Evolutionary conservation across 2,329 filamentous ascomycete genomes (phyloP).

Genomic region (Camptophora hylomeconis): DNA sequence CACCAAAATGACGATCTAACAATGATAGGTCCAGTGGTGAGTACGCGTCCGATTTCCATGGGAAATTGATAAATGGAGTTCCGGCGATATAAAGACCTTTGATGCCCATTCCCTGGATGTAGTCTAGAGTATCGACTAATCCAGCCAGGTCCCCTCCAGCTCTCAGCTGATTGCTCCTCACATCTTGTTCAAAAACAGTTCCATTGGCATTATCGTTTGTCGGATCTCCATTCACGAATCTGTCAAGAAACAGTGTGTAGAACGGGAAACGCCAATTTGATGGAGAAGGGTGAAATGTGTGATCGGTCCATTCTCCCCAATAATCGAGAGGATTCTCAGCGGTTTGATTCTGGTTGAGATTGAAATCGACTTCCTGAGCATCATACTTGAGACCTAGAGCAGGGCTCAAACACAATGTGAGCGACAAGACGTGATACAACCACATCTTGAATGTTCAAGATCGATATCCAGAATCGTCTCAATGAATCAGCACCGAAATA

Average conservation of each 20-base stretch:
- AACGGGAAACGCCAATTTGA: conserved; percentile 52
- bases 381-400: no score
- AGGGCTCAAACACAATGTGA: no score
- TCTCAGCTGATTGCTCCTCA: conserved; percentile 47
- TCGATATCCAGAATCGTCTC: no score
- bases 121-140: conserved; percentile 47
- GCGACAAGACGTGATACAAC: no score
- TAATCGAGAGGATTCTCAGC: conserved; percentile 45
- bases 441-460: no score
- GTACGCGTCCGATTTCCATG: conserved; percentile 51
- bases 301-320: conserved; percentile 37
- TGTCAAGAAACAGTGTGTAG: conserved; percentile 51
- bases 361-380: conserved; percentile 38
- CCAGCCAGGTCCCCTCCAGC: conserved; percentile 49
- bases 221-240: conserved; percentile 52
- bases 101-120: conserved; percentile 51
- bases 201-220: conserved; percentile 50
- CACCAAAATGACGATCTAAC: conserved; percentile 50
- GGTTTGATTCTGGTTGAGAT: conserved; percentile 46
- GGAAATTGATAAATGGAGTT: conserved; percentile 50
- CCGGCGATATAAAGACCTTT: conserved; percentile 51
- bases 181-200: conserved; percentile 48
- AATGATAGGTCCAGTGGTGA: conserved; percentile 48
- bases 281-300: conserved; percentile 42
- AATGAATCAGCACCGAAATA: no score